Base-by-base conservation (phyloP, 495 filamentous ascomycete genomes). In the Penicillium antarcticum region DNA sequence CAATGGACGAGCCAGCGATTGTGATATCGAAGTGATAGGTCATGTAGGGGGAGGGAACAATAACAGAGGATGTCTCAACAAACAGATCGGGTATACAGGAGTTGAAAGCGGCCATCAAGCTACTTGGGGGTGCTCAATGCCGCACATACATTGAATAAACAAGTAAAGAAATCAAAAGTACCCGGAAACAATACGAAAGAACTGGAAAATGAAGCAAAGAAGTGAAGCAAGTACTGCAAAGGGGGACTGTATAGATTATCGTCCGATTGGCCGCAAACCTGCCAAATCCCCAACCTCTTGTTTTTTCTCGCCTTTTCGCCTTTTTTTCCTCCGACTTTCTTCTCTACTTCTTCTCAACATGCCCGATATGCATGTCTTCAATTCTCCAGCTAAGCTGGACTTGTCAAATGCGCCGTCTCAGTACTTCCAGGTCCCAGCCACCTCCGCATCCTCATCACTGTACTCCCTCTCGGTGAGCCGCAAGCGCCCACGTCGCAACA, bases 371-470 rank as follows among this genome's bases (percentile, higher is more conserved):
- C 74, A 76, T 34, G 70, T 81, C 56, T 69, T 77, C 48, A 68
- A 78, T 18, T 69, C 80, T n/a, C 70, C 77, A 44, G 77, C 71
- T 18, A 76, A 71, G 67, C 71, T 71, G 63, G 84, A 80, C 70
- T 78, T 59, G 65, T 80, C 65, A 32, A 79, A 73, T 48, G 70
- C 77, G 23, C 76, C 72, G 52, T 80, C 80, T 4, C 78, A 80
- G 48, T 68, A 91, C 58, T 91, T 90, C 63, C 86, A 83, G 51
- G 80, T 86, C 2, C 87, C 88, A n/a, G 82, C 87, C 13, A 78
- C 82, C 4, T 84, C 85, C 4, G 73, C 81, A 2, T 81, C 83
- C 7, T 80, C 74, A 21, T 83, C 85, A 8, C 57, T 81, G 14
- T 82, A 85, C 51, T 84, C 83, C 8, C 81, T 83, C 8, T 84